Conservation (phyloP, 148 eudicot genomes). For the Beta vulgaris region DNA sequence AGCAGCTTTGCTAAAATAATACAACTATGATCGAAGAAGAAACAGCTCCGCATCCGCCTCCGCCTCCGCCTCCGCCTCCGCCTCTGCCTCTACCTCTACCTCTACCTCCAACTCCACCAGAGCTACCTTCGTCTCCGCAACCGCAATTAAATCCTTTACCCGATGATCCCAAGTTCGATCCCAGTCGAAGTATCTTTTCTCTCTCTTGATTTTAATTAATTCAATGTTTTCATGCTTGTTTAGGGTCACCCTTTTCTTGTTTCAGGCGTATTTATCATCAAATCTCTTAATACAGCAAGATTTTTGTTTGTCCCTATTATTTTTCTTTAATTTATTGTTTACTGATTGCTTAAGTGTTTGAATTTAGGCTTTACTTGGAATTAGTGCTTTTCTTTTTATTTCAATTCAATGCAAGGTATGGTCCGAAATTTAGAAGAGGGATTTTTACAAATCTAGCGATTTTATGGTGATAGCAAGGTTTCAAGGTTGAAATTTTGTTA, state of each 20-base stretch:
- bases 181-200: slow-evolving; percentile 56
- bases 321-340: background rate
- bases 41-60: background rate
- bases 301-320: too few relatives aligned
- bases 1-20: background rate
- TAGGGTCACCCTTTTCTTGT: too few relatives aligned
- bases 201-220: slow-evolving; percentile 2
- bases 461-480: background rate
- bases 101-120: background rate
- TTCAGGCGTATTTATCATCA: too few relatives aligned
- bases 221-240: background rate
- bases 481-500: background rate
- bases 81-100: background rate
- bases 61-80: background rate
- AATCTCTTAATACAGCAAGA: too few relatives aligned
- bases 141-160: slow-evolving; percentile 22
- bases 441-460: background rate
- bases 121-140: background rate
- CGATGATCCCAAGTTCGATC: slow-evolving; percentile 49
- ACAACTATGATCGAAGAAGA: slow-evolving; percentile 18
- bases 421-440: background rate
- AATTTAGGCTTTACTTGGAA: background rate
- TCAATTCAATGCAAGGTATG: background rate
- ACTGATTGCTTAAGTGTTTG: too few relatives aligned
- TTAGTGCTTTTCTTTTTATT: background rate